Conservation (phyloP, 345 rosid genomes). For the Triadica sebifera region DNA sequence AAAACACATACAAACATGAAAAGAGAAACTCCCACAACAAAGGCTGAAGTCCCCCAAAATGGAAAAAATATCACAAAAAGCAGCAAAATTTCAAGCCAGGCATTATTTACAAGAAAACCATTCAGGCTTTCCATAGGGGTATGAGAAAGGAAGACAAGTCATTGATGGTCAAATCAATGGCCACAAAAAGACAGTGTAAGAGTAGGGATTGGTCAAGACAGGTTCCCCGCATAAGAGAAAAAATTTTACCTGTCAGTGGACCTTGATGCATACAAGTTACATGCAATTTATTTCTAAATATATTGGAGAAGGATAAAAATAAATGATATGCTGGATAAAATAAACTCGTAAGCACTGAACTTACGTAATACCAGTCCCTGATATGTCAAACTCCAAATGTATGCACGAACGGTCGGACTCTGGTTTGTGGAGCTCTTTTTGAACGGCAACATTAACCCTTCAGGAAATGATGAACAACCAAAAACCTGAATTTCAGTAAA, state of each 20-base stretch:
- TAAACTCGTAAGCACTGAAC: constrained; percentile 21
- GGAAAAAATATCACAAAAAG: not conserved
- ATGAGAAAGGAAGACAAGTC: not conserved
- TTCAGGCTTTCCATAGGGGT: not conserved
- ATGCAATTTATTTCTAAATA: not conserved
- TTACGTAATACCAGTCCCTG: constrained; percentile 71
- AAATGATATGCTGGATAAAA: not conserved
- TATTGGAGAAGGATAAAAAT: not conserved
- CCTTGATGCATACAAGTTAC: not conserved
- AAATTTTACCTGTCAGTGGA: not conserved
- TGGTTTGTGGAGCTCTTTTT: constrained; percentile 80
- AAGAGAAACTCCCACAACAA: not conserved
- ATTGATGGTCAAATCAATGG: not conserved
- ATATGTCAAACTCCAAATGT: constrained; percentile 85
- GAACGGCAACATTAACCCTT: constrained; percentile 77
- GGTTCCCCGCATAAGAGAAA: not conserved
- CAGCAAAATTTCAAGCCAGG: not conserved
- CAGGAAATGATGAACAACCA: constrained; percentile 18
- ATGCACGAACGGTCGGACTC: constrained; percentile 92
- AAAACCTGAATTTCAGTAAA: constrained; percentile 16
- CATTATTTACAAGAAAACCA: not conserved
- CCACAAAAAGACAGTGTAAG: not conserved
- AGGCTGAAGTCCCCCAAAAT: not conserved
- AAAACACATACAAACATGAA: not conserved
- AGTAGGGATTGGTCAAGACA: not conserved